Evolutionary conservation across 2,329 filamentous ascomycete species (phyloP).

Genomic region (Drechslera avenae): DNA sequence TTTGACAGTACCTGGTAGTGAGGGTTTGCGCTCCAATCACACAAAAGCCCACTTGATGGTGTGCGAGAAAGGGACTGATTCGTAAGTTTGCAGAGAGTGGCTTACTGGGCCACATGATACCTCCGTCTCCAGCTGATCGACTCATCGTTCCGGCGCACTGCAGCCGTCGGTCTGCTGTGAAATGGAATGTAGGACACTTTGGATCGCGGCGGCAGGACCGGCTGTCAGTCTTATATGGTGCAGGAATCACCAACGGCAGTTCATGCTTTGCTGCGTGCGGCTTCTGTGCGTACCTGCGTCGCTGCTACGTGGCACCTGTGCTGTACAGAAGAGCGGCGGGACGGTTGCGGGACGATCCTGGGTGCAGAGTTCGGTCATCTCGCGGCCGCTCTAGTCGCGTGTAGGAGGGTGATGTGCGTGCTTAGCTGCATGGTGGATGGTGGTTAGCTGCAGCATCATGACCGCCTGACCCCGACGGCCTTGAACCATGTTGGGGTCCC

Average conservation of each 20-base stretch:
- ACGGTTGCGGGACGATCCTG: slow-evolving; percentile 47
- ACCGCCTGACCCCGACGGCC: slow-evolving; percentile 21
- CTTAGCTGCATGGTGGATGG: slow-evolving; percentile 36
- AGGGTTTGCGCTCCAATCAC: slow-evolving; percentile 40
- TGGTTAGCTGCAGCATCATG: slow-evolving; percentile 14
- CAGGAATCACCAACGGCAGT: slow-evolving; percentile 23
- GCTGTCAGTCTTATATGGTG: slow-evolving; percentile 32
- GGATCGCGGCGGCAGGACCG: slow-evolving; percentile 17
- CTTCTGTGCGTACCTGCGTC: slow-evolving; percentile 40
- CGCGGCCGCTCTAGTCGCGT: slow-evolving; percentile 27
- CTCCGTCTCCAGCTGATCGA: slow-evolving; percentile 44
- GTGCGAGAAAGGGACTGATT: slow-evolving; percentile 46
- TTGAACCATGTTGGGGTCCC: slow-evolving; percentile 10
- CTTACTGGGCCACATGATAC: slow-evolving; percentile 47
- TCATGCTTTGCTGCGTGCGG: slow-evolving; percentile 34
- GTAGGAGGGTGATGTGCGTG: slow-evolving; percentile 30
- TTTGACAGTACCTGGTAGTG: slow-evolving; percentile 44
- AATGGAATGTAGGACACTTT: slow-evolving; percentile 25
- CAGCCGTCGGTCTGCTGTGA: slow-evolving; percentile 26
- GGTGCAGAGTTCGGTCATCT: slow-evolving; percentile 33
- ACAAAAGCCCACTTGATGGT: slow-evolving; percentile 35
- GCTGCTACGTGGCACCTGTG: slow-evolving; percentile 48
- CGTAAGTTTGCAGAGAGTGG: slow-evolving; percentile 44
- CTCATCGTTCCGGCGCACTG: slow-evolving; percentile 37
- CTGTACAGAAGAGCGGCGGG: slow-evolving; percentile 41